phyloP scores from a whole-genome alignment of 2,329 filamentous ascomycete species.

The Arthrobotrys musiformis region DNA sequence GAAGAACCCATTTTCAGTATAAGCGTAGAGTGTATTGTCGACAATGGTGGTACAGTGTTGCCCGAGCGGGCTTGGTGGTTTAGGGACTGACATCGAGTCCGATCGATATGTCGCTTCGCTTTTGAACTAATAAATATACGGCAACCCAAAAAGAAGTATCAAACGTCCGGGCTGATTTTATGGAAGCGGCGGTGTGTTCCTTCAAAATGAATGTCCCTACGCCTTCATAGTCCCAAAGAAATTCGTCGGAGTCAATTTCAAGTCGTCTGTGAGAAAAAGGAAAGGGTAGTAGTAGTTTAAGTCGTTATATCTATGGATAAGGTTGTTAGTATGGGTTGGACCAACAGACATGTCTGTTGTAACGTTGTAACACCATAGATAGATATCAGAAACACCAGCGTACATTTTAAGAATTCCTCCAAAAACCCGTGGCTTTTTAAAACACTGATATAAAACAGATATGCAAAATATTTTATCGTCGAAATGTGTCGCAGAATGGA shows the following conservation, averaged over 20 bases:
- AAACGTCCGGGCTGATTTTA: background rate
- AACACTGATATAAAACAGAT: constrained; percentile 41
- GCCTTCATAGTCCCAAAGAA: constrained; percentile 52
- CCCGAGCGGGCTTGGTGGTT: constrained; percentile 56
- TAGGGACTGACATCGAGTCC: constrained; percentile 57
- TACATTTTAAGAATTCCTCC: constrained; percentile 35
- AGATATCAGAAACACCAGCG: constrained; percentile 7
- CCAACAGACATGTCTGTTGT: constrained; percentile 2
- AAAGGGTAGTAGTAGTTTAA: constrained; percentile 14
- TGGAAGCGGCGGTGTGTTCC: constrained; percentile 21
- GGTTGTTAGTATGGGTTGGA: constrained; percentile 5
- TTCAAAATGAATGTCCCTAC: constrained; percentile 31
- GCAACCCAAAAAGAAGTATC: background rate
- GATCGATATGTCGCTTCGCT: constrained; percentile 8
- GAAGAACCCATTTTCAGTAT: constrained; percentile 59
- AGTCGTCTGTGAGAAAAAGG: constrained; percentile 29
- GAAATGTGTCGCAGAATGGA: constrained; percentile 13
- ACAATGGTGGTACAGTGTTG: constrained; percentile 58
- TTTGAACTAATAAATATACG: constrained; percentile 4
- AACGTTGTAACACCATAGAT: constrained; percentile 2
- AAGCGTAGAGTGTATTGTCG: constrained; percentile 58
- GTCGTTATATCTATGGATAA: constrained; percentile 43
- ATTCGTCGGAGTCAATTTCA: constrained; percentile 40
- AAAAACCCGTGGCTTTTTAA: constrained; percentile 17
- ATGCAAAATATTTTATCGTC: constrained; percentile 25